phyloP scores from a whole-genome alignment of 2,329 filamentous ascomycete genomes.

The Bipolaris sorokiniana region DNA sequence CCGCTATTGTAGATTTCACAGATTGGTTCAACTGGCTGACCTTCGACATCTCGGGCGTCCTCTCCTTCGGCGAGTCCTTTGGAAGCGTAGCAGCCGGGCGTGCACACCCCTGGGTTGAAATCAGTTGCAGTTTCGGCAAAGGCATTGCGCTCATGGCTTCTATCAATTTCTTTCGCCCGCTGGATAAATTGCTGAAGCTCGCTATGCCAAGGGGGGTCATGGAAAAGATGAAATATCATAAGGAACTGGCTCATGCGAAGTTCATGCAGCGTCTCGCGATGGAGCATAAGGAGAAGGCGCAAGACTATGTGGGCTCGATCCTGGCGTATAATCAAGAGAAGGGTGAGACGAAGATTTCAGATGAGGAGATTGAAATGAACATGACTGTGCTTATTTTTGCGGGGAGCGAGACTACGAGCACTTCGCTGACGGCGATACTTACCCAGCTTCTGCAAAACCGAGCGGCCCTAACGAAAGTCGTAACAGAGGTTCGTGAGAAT shows the following conservation, averaged over 20 bases:
- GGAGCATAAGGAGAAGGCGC: slow-evolving; percentile 31
- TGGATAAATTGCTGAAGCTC: slow-evolving; percentile 22
- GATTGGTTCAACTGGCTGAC: slow-evolving; percentile 25
- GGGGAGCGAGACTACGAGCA: slow-evolving; percentile 50
- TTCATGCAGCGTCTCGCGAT: slow-evolving; percentile 39
- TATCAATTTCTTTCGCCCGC: slow-evolving; percentile 28
- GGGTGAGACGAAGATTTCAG: slow-evolving; percentile 23
- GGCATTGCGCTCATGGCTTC: slow-evolving; percentile 29
- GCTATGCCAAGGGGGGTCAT: slow-evolving; percentile 16
- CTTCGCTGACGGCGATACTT: slow-evolving; percentile 40
- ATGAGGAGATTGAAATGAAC: slow-evolving; percentile 46
- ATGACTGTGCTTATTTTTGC: slow-evolving; percentile 47
- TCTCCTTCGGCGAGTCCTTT: slow-evolving; percentile 59
- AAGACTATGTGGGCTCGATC: slow-evolving; percentile 33
- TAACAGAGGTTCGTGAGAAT: background rate
- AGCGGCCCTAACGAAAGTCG: background rate
- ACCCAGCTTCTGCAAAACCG: slow-evolving; percentile 36
- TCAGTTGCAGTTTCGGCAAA: slow-evolving; percentile 37
- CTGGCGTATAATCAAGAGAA: slow-evolving; percentile 34
- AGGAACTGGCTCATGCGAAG: slow-evolving; percentile 22
- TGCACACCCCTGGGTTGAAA: slow-evolving; percentile 43
- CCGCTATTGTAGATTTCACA: slow-evolving; percentile 25
- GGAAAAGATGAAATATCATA: slow-evolving; percentile 25
- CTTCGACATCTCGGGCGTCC: slow-evolving; percentile 46
- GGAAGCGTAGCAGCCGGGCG: slow-evolving; percentile 16